Evolutionary conservation across 2,329 filamentous ascomycete species (phyloP), one percentile per base, ranked within the genome.

Genomic region (Fusarium tjaetaba): DNA sequence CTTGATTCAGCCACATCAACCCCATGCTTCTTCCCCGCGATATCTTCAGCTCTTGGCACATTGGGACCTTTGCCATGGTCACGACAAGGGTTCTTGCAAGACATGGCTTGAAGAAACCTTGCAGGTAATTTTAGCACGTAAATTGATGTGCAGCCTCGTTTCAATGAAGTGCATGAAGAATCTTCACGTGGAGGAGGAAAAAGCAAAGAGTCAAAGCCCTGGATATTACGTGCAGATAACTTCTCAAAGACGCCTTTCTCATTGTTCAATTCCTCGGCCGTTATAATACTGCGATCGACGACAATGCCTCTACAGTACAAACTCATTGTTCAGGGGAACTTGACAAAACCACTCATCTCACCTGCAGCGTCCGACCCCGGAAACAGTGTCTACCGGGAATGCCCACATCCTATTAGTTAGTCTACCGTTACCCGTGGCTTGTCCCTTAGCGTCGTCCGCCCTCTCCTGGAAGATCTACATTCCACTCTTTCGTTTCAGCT

Each of bases 301-400:
- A 15, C 10, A 26, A 10, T 18, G 59, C 10, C 10, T 13, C 4
- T 9, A 8, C 2, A 43, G 20, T 36, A 42, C 28, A 34, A 15
- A 18, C 45, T 51, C 13, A 65, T 53, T 48, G 13, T 43, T 53
- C 36, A 70, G 51, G 67, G 46, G 52, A 53, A 65, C 28, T 26
- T 24, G 4, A 11, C n/a, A 26, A 36, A 36, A 36, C 6, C n/a
- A 42, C 28, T 30, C 36, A 18, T 13, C 10, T 18, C 18, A 13
- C 8, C 36, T 20, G 16, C 36, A 38, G 22, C 4, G 7, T 16
- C 24, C 4, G 7, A 28, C 16, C 32, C 51, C 30, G 41, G 65
- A 52, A 65, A 59, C 65, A 36, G 55, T 51, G 51, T 64, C 49
- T 41, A 7, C 45, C 65, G 59, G 59, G 56, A 65, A 56, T 49